Base-by-base conservation (phyloP, 495 filamentous ascomycete species). In the Penicillium nucicola region DNA sequence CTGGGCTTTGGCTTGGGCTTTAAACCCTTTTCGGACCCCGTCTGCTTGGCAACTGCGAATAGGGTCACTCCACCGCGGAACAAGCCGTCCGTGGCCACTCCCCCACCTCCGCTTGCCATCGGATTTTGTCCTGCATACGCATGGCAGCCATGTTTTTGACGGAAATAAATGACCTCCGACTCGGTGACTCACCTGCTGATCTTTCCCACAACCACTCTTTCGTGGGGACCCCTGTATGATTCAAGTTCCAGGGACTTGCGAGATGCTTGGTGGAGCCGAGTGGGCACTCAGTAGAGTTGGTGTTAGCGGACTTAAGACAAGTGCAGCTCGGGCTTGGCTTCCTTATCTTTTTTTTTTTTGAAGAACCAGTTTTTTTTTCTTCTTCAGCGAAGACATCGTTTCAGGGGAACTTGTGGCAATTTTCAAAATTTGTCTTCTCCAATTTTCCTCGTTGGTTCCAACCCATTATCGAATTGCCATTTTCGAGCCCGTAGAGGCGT, bases 51-150 rank as follows among this genome's bases (percentile, higher is more conserved):
- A 39, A 19, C 36, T 32, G 39, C 46, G 10, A 41, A 48, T 41
- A 23, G 13, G 46, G 46, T 48, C 46, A 22, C 18, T 48, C 45
- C 45, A 40, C 45, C 28, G 45, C 45, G 45, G 45, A 48, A 48
- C 38, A 48, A 11, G 20, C 45, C 45, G 45, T 48, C 45, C 14
- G 4, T 48, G 41, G 23, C 23, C 28, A 19, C 1, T 28, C 36
- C 34, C 36, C 45, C 35, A 39, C 45, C 28, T 48, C 32, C 23
- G 34, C 31, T 31, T 40, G 45, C 11, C 19, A 22, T 1, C 1
- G 13, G 25, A 15, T n/a, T 20, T 25, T 18, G 9, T 12, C 13
- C 30, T 48, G 15, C 18, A 38, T 17, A 8, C 35, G 25, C 25
- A 9, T 28, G 25, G 25, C 4, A 28, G 25, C 25, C 25, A 28